Conservation (phyloP, 208 protist species). For the Trypanosoma conorhini region DNA sequence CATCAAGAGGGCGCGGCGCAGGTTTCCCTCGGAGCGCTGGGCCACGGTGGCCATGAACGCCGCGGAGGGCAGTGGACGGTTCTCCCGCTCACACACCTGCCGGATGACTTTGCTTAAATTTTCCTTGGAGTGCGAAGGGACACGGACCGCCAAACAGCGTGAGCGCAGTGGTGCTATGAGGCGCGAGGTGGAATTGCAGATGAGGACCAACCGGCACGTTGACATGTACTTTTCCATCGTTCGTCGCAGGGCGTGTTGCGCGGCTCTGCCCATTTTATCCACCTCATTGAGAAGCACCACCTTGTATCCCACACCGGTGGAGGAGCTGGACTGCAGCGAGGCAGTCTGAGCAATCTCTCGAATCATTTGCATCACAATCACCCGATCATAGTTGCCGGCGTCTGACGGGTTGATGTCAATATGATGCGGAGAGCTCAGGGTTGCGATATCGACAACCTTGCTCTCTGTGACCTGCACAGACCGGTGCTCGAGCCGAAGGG, state of each 20-base stretch:
- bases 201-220: conserved; percentile 97
- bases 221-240: conserved; percentile 99
- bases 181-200: conserved; percentile 92
- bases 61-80: conserved; percentile 47
- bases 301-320: conserved; percentile 72
- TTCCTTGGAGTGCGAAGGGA: conserved; percentile 93
- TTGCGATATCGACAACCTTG: conserved; percentile 97
- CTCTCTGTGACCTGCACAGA: conserved; percentile 86
- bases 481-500: conserved; percentile 91
- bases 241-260: conserved; percentile 99
- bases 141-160: conserved; percentile 97
- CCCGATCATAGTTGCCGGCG: conserved; percentile 96
- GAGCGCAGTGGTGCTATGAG: conserved; percentile 98
- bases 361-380: conserved; percentile 98
- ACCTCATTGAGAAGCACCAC: conserved; percentile 99
- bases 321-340: conserved; percentile 61
- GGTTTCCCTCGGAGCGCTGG: conserved; percentile 90
- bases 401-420: conserved; percentile 99
- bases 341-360: conserved; percentile 98
- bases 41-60: conserved; percentile 77
- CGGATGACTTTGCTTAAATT: conserved; percentile 85
- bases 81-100: conserved; percentile 74
- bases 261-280: conserved; percentile 95
- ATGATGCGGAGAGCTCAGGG: conserved; percentile 96
- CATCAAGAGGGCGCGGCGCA: conserved; percentile 96